These are phyloP conservation scores for Penicillium alfredii DNA, from an alignment of 495 filamentous ascomycete species.

Conservation along the genomic window DNA sequence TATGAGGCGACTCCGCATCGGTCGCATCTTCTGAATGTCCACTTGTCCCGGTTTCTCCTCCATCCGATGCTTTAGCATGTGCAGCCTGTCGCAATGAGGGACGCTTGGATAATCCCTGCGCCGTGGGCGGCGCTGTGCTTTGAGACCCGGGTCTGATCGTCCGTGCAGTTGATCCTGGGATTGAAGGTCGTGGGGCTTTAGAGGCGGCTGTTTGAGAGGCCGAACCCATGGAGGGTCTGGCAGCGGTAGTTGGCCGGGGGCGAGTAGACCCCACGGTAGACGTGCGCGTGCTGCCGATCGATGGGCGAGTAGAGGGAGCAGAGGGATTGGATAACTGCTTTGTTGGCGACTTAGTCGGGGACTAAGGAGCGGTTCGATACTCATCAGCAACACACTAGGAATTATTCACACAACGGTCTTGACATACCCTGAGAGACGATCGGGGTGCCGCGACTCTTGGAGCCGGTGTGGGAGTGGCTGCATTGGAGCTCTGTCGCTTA, in stretches of 20 bases:
- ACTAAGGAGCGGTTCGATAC: slow-evolving; percentile 37
- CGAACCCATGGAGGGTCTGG: slow-evolving; percentile 64
- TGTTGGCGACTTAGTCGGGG: slow-evolving; percentile 73
- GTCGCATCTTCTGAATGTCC: slow-evolving; percentile 28
- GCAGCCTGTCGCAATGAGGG: slow-evolving; percentile 32
- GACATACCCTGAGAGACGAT: slow-evolving; percentile 55
- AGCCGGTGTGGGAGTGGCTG: slow-evolving; percentile 59
- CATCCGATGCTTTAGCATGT: slow-evolving; percentile 26
- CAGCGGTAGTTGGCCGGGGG: slow-evolving; percentile 45
- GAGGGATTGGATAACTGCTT: slow-evolving; percentile 63
- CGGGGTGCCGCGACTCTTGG: slow-evolving; percentile 41
- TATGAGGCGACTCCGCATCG: slow-evolving; percentile 22
- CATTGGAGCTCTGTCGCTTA: slow-evolving; percentile 63
- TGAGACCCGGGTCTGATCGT: slow-evolving; percentile 31
- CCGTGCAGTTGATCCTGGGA: slow-evolving; percentile 29
- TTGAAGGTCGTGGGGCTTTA: slow-evolving; percentile 35
- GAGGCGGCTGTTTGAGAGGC: slow-evolving; percentile 25
- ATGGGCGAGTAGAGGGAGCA: slow-evolving; percentile 45
- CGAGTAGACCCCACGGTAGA: slow-evolving; percentile 40
- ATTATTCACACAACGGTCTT: not conserved
- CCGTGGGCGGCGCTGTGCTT: slow-evolving; percentile 15
- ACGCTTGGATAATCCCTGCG: slow-evolving; percentile 31
- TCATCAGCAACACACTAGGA: slow-evolving; percentile 6
- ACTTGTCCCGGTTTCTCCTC: slow-evolving; percentile 20
- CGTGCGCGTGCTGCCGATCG: slow-evolving; percentile 41